Base-by-base conservation (phyloP, 2,329 filamentous ascomycete genomes). In the Juglanconis oblonga region DNA sequence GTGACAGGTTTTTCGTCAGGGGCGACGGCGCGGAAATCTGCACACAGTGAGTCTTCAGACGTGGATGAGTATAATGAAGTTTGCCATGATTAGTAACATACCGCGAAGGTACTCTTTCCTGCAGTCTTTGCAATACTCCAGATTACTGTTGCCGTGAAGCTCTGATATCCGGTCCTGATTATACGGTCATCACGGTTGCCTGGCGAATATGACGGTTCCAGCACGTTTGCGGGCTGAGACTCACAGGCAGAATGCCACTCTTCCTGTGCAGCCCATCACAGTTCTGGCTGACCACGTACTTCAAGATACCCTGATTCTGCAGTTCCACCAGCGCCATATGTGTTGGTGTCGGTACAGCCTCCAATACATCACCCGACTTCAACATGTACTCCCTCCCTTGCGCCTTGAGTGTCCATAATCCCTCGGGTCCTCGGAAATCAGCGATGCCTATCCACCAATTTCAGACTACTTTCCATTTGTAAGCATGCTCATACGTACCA, bases 131-230 rank as follows among this genome's bases (percentile, higher is more conserved):
- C 78, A 81, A 33, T 68, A 74, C 55, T 80, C 78, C 0, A 73
- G 72, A 47, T 79, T 81, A 40, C 72, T 80, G 50, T 81, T 81
- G 0, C 78, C 77, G 35, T 81, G 78, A 1, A 81, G 70, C 57
- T 81, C 78, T 0, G 78, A 78, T 49, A 80, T 78, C 9, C 55
- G 72, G 7, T 75, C 70, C 77, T 79, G 45, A 4, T 5, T 8
- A 40, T 29, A 33, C 29, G 13, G 42, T 45, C 4, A 5, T 17
- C 17, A 17, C 17, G 17, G 44, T 29, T 45, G 44, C 44, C 44
- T 45, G 8, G 44, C 14, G 10, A 17, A 17, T 17, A 17, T n/a
- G 4, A 17, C 17, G 14, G 17, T 4, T 5, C 13, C 17, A 17
- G 14, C 14, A 11, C 6, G 35, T 38, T 7, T 38, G 7, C 14